phyloP scores from a whole-genome alignment of 2,329 filamentous ascomycete genomes.

The Clathrospora elynae region DNA sequence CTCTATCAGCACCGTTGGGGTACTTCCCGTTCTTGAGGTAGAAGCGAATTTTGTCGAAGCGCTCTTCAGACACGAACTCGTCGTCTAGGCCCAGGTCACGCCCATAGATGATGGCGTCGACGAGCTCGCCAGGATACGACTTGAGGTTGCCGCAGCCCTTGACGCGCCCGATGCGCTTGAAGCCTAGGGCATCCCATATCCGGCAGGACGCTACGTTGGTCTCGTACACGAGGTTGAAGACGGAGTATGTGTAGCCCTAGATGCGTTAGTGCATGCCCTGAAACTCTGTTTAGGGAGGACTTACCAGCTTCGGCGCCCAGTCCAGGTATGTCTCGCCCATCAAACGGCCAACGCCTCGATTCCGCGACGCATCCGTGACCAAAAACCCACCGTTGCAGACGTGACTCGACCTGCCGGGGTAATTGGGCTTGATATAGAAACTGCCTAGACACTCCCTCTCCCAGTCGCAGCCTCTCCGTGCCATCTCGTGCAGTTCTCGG shows the following conservation, averaged over 20 bases:
- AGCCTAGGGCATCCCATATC: slow-evolving; percentile 90
- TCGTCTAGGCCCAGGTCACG: slow-evolving; percentile 67
- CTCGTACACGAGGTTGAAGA: slow-evolving; percentile 94
- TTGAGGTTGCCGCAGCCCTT: slow-evolving; percentile 58
- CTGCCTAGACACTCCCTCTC: slow-evolving; percentile 80
- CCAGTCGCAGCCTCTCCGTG: slow-evolving; percentile 66
- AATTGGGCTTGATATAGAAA: slow-evolving; percentile 95
- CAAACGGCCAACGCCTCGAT: slow-evolving; percentile 56
- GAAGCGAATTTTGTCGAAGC: slow-evolving; percentile 98
- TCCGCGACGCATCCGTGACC: slow-evolving; percentile 54
- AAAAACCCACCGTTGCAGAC: slow-evolving; percentile 71
- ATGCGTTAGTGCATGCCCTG: slow-evolving; percentile 8
- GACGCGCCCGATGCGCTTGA: slow-evolving; percentile 88
- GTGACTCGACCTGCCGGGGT: slow-evolving; percentile 87
- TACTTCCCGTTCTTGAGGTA: slow-evolving; percentile 96
- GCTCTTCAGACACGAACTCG: slow-evolving; percentile 88
- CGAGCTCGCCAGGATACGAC: slow-evolving; percentile 52
- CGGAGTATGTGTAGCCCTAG: slow-evolving; percentile 83
- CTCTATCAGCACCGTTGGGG: slow-evolving; percentile 87
- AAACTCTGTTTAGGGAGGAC: slow-evolving; percentile 8
- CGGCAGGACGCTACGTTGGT: slow-evolving; percentile 88
- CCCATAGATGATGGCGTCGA: slow-evolving; percentile 64
- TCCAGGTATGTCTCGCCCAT: slow-evolving; percentile 60
- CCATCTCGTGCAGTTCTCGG: slow-evolving; percentile 57
- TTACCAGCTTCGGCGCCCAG: slow-evolving; percentile 58